Conservation (phyloP, 2,329 filamentous ascomycete genomes). For the Nemania sp. region DNA sequence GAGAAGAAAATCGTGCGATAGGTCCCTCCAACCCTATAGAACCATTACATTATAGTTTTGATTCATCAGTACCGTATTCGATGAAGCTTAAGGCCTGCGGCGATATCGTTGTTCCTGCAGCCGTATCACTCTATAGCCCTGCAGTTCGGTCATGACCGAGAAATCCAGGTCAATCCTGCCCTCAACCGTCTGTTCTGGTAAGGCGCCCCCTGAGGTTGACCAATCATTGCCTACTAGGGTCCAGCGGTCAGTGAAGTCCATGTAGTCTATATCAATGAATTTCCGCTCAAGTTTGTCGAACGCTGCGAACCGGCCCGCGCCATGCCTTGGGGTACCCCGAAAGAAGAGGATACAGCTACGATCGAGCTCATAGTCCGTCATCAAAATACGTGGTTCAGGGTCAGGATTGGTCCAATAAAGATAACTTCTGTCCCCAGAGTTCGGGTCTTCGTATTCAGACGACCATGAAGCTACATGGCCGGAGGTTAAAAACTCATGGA, state of each 20-base stretch:
- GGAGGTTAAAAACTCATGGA: constrained; percentile 21
- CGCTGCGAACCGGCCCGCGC: neutral
- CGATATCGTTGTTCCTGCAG: neutral
- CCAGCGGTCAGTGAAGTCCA: neutral
- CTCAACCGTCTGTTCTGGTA: no score
- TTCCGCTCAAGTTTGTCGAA: constrained; percentile 29
- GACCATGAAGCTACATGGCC: constrained; percentile 15
- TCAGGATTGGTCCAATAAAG: no score
- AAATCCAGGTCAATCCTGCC: constrained; percentile 19
- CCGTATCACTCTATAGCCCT: neutral
- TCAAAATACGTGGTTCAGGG: neutral
- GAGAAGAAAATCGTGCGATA: no score
- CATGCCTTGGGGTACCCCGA: accelerated
- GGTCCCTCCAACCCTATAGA: no score
- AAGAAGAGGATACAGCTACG: constrained; percentile 22
- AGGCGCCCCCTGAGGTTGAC: no score
- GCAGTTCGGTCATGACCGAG: neutral
- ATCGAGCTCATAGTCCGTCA: constrained; percentile 23
- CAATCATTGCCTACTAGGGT: no score
- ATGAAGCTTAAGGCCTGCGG: no score
- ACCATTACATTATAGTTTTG: no score
- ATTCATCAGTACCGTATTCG: neutral
- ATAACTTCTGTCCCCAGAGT: neutral
- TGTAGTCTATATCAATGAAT: constrained; percentile 7
- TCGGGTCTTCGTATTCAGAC: neutral